phyloP scores from a whole-genome alignment of 768 basidiomycete species.

The Cystofilobasidium capitatum region DNA sequence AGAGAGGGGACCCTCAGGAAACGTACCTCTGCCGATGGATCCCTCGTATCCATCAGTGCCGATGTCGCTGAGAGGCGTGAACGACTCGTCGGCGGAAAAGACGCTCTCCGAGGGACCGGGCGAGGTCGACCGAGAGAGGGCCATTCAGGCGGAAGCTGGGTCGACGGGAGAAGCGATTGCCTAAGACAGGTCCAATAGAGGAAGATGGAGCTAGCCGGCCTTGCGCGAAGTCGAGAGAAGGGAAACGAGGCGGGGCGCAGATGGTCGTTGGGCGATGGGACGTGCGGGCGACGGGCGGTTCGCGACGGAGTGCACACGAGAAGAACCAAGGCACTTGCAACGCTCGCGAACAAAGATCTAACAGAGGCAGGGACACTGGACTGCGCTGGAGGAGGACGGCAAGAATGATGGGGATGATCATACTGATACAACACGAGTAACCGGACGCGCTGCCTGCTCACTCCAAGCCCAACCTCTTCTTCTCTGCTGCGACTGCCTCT shows the following conservation, averaged over 20 bases:
- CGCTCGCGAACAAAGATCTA: too few species aligned
- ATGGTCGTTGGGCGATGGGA: too few species aligned
- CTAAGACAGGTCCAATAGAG: too few species aligned
- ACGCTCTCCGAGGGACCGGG: constrained; percentile 24
- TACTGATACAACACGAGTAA: neutral
- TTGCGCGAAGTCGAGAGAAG: too few species aligned
- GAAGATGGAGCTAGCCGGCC: too few species aligned
- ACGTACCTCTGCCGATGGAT: neutral
- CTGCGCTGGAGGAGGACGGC: too few species aligned
- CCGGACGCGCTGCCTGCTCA: neutral
- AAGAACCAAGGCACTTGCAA: too few species aligned
- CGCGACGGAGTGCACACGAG: too few species aligned
- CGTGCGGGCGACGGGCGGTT: too few species aligned
- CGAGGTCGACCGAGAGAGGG: constrained; percentile 15
- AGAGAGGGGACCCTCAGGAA: neutral
- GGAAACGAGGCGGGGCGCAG: too few species aligned
- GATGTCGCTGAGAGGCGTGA: constrained; percentile 19
- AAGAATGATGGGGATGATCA: neutral
- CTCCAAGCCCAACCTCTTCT: constrained; percentile 24
- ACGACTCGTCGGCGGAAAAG: constrained; percentile 16
- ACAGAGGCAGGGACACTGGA: too few species aligned
- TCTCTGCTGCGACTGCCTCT: constrained; percentile 26
- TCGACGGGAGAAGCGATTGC: neutral
- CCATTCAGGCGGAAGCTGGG: constrained; percentile 5
- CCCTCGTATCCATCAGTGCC: constrained; percentile 9